These are phyloP conservation scores for Cryptosporidium meleagridis DNA, from an alignment of 169 alveolate species.

Conservation along the genomic window DNA sequence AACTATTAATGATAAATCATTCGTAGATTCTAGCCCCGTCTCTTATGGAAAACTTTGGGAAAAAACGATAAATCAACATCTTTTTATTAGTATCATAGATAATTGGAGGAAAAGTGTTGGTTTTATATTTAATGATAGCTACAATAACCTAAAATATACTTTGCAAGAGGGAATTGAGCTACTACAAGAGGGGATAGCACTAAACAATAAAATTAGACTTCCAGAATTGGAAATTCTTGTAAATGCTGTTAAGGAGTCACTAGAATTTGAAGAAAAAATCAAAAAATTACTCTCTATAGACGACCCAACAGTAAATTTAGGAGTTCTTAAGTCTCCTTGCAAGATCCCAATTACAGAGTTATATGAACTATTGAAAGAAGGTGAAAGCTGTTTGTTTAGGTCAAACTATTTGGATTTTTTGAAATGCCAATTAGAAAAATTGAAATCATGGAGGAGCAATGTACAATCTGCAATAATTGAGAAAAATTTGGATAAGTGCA, in stretches of 20 bases:
- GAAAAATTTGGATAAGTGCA: constrained; percentile 64
- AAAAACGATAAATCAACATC: constrained; percentile 14
- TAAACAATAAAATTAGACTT: constrained; percentile 20
- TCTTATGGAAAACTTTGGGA: constrained; percentile 66
- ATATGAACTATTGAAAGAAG: constrained; percentile 45
- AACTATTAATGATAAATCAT: neutral
- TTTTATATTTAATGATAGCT: constrained; percentile 20
- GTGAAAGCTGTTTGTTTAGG: constrained; percentile 14
- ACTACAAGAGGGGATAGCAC: constrained; percentile 24
- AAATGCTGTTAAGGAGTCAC: constrained; percentile 13
- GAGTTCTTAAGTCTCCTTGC: neutral
- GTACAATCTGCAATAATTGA: constrained; percentile 68
- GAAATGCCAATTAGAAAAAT: constrained; percentile 28
- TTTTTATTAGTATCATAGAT: constrained; percentile 18
- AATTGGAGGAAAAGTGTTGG: constrained; percentile 52
- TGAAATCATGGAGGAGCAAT: constrained; percentile 55
- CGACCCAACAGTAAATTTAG: neutral
- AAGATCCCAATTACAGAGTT: constrained; percentile 23
- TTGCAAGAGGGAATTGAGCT: constrained; percentile 38
- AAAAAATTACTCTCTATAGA: constrained; percentile 2
- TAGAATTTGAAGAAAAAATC: constrained; percentile 23
- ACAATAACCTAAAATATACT: constrained; percentile 31
- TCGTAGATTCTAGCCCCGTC: neutral
- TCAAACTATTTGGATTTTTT: constrained; percentile 23
- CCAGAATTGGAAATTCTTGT: constrained; percentile 29